Evolutionary conservation across 1,139 yeast species (phyloP), one percentile per base, ranked within the genome.

Genomic region (Magnusiomyces ingens): DNA sequence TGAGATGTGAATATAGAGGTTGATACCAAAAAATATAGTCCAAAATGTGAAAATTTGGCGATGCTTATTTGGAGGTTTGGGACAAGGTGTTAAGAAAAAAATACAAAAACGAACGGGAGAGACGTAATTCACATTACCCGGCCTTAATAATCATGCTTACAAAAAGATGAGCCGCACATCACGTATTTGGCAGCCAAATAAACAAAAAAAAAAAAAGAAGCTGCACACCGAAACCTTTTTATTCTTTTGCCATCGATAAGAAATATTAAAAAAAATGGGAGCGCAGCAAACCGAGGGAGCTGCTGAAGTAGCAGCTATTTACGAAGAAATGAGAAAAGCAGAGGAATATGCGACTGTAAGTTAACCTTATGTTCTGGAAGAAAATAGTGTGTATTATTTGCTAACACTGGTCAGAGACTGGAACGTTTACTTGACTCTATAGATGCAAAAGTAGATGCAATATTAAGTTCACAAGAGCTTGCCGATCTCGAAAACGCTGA

Each of bases 341-440:
- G 45, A 42, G 19, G 38, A 5, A 1, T 36, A 26, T 1, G 41
- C 41, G 21, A 17, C 36, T 29, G 35, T 32, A 50, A 13, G 52
- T 49, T 21, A 42, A 19, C 2, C 2, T 13, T 10, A n/a, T n/a
- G n/a, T n/a, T n/a, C n/a, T n/a, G n/a, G n/a, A n/a, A n/a, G n/a
- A n/a, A n/a, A n/a, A n/a, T n/a, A n/a, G n/a, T n/a, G n/a, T n/a
- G n/a, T 13, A 6, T 35, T n/a, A 32, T 42, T 22, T 15, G 36
- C 35, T 48, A 38, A 36, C 41, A 32, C 29, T 32, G 38, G 17
- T 48, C 44, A 65, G 73, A 57, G 71, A 53, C 69, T 82, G 59
- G 88, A 82, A 64, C 68, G 71, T 55, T 74, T 79, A 76, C 69
- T 82, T 45, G 85, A 81, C 59, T 67, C 71, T 29, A 68, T 82